Base-by-base conservation (phyloP, 768 basidiomycete genomes). In the Roridomyces roridus region DNA sequence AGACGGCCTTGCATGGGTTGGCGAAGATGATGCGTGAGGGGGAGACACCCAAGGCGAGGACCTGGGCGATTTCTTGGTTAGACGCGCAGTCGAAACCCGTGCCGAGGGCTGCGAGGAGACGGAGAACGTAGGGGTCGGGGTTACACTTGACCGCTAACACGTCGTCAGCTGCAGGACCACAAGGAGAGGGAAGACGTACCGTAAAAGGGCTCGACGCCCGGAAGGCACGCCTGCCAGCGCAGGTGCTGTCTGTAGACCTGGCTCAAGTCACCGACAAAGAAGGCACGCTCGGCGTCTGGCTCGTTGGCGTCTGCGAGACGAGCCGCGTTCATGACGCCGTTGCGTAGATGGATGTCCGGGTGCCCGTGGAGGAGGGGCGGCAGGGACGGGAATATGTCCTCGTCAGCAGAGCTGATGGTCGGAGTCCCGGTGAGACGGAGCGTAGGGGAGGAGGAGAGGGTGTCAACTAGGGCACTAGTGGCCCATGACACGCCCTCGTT, bases 71-170 rank as follows among this genome's bases (percentile, higher is more conserved):
- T 75, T 99, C 97, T 55, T 89, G 87, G 63, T 92, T 90, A 35
- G 96, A 98, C 15, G 97, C 97, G 67, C 97, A 98, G 73, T 99
- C 97, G 75, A 99, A 99, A 15, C 95, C 95, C 2, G 92, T 79
- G 24, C 97, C 97, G 45, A 98, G 76, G 26, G 92, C 85, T 17
- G 93, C 92, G 37, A 99, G 85, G 46, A 99, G 83, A 57, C 94
- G 88, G 46, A 98, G 80, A 54, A 99, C 87, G 67, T 93, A 93
- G 4, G 95, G 94, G 67, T 98, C 96, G 20, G 97, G 96, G 77
- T 99, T 99, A 77, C 94, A 97, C 77, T 99, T 99, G 68, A 98
- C 86, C 57, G 97, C 76, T 9, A 77, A 84, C 0, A 72, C 70
- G 23, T 76, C 84, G 46, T 92, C 89, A 53, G 82, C 77, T 35